Evolutionary conservation across 495 filamentous ascomycete species (phyloP).

Genomic region (Aspergillus diversus): DNA sequence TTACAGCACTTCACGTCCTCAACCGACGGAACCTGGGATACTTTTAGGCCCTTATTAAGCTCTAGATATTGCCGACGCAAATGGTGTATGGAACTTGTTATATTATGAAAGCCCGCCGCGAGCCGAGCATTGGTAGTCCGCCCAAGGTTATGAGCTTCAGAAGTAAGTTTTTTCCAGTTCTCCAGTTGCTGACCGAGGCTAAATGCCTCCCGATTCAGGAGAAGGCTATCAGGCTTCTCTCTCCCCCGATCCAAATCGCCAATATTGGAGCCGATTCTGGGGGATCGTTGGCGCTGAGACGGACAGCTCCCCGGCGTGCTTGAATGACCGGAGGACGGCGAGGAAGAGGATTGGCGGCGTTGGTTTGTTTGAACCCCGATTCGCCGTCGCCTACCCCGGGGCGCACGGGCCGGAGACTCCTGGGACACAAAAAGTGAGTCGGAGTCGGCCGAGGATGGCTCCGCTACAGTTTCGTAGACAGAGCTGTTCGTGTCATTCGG

Average conservation of each 20-base stretch:
- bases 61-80: conserved; percentile 8
- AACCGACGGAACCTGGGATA: neutral
- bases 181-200: conserved; percentile 13
- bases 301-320: neutral
- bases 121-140: neutral
- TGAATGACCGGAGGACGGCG: neutral
- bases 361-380: neutral
- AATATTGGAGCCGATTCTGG: neutral
- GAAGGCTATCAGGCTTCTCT: neutral
- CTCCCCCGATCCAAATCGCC: neutral
- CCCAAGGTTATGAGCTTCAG: conserved; percentile 1
- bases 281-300: neutral
- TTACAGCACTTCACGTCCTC: conserved; percentile 11
- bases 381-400: neutral
- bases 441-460: neutral
- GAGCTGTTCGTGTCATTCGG: neutral
- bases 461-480: neutral
- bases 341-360: neutral
- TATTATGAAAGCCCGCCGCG: neutral
- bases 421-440: neutral
- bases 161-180: conserved; percentile 20
- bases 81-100: neutral
- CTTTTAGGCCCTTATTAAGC: neutral
- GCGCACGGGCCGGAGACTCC: neutral
- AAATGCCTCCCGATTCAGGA: conserved; percentile 18